A percentile compares a stretch with the other conserved stretches of the same genome.
phyloP scores from a whole-genome alignment of 352 stramenopile genomes.

The Phytophthora sojae region DNA sequence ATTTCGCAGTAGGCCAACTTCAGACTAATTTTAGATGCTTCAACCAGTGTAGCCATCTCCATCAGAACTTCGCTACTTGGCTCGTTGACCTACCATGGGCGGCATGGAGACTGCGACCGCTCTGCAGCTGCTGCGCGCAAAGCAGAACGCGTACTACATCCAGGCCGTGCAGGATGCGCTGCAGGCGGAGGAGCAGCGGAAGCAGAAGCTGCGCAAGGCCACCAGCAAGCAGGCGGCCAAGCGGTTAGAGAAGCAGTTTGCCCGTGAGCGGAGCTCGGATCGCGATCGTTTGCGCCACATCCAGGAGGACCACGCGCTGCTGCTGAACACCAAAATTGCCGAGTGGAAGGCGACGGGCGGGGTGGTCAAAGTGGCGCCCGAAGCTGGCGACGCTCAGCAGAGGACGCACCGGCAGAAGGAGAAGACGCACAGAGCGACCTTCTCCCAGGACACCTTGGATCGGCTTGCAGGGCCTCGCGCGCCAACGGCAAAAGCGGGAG shows the following conservation, averaged over 20 bases:
- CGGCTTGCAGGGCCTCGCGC: constrained; percentile 46
- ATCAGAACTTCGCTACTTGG: neutral
- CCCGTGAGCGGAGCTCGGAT: constrained; percentile 52
- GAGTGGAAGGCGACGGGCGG: constrained; percentile 60
- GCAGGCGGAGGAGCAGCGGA: constrained; percentile 60
- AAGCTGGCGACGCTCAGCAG: constrained; percentile 4
- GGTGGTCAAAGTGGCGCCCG: constrained; percentile 2
- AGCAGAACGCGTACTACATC: constrained; percentile 58
- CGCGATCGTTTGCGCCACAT: constrained; percentile 65
- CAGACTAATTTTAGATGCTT: constrained; percentile 7
- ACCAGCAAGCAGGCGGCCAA: constrained; percentile 51
- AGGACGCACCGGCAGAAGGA: constrained; percentile 11
- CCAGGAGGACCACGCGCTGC: constrained; percentile 62
- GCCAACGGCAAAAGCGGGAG: constrained; percentile 20
- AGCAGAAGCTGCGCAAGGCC: constrained; percentile 47
- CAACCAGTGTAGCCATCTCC: constrained; percentile 9
- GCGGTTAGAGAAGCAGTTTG: constrained; percentile 64
- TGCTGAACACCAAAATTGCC: constrained; percentile 57
- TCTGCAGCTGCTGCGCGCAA: constrained; percentile 31
- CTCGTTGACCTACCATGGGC: constrained; percentile 1
- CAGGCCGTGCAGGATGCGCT: constrained; percentile 61
- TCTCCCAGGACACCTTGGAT: constrained; percentile 56
- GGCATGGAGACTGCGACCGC: constrained; percentile 19
- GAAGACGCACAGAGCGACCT: constrained; percentile 36
- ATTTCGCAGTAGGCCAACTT: constrained; percentile 1